Base-by-base conservation (phyloP, 768 basidiomycete genomes). In the Piloderma croceum region DNA sequence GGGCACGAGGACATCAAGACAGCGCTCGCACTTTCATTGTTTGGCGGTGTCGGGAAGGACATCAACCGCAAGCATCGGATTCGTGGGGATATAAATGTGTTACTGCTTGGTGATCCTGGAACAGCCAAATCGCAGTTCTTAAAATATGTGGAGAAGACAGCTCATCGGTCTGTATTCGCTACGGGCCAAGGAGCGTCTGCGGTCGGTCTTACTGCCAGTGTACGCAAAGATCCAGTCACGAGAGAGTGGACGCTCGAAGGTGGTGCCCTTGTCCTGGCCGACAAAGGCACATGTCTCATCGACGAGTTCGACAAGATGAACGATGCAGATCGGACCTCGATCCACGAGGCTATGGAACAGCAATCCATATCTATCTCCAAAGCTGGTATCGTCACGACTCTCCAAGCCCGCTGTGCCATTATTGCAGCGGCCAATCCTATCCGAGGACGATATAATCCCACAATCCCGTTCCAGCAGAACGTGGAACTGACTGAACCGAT, bases 271-370 rank as follows among this genome's bases (percentile, higher is more conserved):
- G 96, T 99, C n/a, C 72, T 99, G 15, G 96, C 96, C 3, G 96
- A 99, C 65, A 96, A 94, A 64, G 96, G 96, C 10, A 90, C 86
- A 20, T 98, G 96, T 57, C 70, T 98, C 25, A 99, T 99, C 50
- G 96, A 99, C 65, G 96, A 98, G 61, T 98, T 99, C 60, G 96
- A 99, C 70, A 99, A 99, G 72, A 99, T 99, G 96, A 98, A 98
- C 64, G 96, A 98, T 54, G 77, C 90, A 12, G 94, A 99, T 60
- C 75, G 94, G 52, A 98, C 93, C 12, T 96, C 92, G 4, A 98
- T 99, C 54, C 96, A 98, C 70, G 96, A 99, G 61, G 96, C 96
- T 2, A 99, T 99, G 96, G 96, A 99, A 59, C 96, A 99, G 65
- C 96, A 98, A 61, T 87, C 90, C 10, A 99, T 99, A 50, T 98